Evolutionary conservation across 345 rosid species (phyloP).

Genomic region (Camelina hispida): DNA sequence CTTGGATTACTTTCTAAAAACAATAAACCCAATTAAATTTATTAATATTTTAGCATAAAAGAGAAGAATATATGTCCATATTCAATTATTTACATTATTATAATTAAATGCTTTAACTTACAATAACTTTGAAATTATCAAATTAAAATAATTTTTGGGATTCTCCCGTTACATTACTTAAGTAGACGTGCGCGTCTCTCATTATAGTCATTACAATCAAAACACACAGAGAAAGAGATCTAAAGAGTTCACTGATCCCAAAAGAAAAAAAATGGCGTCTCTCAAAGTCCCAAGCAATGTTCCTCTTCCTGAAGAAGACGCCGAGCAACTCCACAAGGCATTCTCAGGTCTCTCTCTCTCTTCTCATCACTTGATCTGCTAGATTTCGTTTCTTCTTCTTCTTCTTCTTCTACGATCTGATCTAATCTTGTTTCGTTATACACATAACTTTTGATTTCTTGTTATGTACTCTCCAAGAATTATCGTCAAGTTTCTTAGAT

Average conservation of each 20-base stretch:
- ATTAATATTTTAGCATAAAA: constrained; percentile 7
- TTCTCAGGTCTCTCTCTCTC: constrained; percentile 52
- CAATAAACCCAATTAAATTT: background rate
- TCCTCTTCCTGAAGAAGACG: constrained; percentile 64
- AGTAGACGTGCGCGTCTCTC: constrained; percentile 34
- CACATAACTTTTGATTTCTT: background rate
- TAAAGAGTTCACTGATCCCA: constrained; percentile 19
- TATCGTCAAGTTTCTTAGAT: background rate
- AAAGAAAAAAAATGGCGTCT: constrained; percentile 58
- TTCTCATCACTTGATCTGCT: constrained; percentile 5
- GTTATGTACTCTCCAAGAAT: background rate
- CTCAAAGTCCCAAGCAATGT: constrained; percentile 54
- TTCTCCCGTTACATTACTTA: constrained; percentile 31
- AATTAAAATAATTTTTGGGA: constrained; percentile 22
- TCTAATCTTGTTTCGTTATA: background rate
- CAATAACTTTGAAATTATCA: background rate
- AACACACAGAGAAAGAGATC: constrained; percentile 27
- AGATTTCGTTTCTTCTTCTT: background rate
- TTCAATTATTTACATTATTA: constrained; percentile 7
- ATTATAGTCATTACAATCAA: constrained; percentile 1
- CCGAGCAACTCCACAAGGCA: constrained; percentile 74
- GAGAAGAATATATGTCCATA: background rate
- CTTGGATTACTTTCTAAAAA: background rate
- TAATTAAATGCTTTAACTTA: constrained; percentile 14
- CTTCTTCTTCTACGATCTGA: background rate